Evolutionary conservation across 148 eudicot genomes (phyloP), one percentile per base, ranked within the genome.

Genomic region (Pouteria glomerata): DNA sequence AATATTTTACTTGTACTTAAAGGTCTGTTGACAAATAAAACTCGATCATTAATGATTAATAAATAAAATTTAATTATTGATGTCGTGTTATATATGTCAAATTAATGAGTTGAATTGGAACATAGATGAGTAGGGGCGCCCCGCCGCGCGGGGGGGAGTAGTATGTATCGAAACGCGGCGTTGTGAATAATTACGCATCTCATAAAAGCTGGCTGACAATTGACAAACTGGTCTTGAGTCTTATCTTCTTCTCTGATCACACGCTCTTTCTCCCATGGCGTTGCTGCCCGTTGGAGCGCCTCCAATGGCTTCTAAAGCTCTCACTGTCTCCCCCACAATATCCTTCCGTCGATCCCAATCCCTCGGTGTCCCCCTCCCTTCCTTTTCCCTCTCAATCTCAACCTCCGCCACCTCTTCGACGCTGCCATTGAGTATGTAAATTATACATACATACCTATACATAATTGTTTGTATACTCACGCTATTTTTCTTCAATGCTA

Each of bases 201-300:
- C 44, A 39, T 39, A 39, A 39, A 3, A 39, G 8, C 8, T 39
- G 8, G 8, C 10, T 0, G 10, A 39, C 10, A 39, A 39, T 4
- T 39, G 10, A 39, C 5, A 4, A 39, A 39, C 16, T 8, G 34
- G 12, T 29, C 29, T 26, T 15, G 3, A 8, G 35, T 30, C 39
- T 72, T 50, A 29, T 72, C 74, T 71, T 27, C 72, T 8, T 41
- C 24, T 41, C 5, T 56, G 18, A 6, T 39, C 39, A 13, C 65
- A 7, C 55, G 16, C 44, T 27, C 51, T 8, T 34, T 66, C 74
- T 48, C 57, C 72, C 44, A 87, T 87, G 91, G 91, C 91, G 52
- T 81, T 85, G 4, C 73, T 84, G 56, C 2, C 79, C 2, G 77
- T 85, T 13, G 88, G 87, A 77, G 78, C 85, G 19, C 66, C 82